Conservation (phyloP, 2,329 filamentous ascomycete species). For the Fusarium sp. region DNA sequence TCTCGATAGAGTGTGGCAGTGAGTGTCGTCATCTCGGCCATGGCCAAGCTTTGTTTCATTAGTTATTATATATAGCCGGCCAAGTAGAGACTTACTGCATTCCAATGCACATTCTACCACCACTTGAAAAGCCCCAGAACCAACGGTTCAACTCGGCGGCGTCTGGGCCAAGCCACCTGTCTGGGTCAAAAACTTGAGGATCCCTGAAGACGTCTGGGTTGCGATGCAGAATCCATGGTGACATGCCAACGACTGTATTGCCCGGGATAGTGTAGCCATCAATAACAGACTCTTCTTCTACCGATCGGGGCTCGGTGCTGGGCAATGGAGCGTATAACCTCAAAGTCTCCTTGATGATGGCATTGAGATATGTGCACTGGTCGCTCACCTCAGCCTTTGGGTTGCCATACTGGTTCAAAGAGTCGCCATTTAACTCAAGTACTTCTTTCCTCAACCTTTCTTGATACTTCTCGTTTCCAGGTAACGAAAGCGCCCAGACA, state of each 20-base stretch:
- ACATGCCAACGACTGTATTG: slow-evolving; percentile 43
- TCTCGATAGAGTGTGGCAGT: slow-evolving; percentile 30
- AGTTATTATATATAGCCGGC: slow-evolving; percentile 1
- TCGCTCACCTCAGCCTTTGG: slow-evolving; percentile 52
- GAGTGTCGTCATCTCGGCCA: slow-evolving; percentile 41
- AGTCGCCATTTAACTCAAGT: slow-evolving; percentile 37
- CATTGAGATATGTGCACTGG: slow-evolving; percentile 57
- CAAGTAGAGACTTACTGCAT: slow-evolving; percentile 34
- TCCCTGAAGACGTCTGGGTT: slow-evolving; percentile 42
- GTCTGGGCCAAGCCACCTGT: slow-evolving; percentile 42
- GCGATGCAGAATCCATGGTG: slow-evolving; percentile 44
- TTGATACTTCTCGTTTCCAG: slow-evolving; percentile 56
- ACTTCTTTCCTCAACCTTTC: slow-evolving; percentile 58
- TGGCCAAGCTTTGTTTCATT: slow-evolving; percentile 18
- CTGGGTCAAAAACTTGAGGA: slow-evolving; percentile 42
- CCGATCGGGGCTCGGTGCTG: slow-evolving; percentile 60
- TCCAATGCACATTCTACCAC: slow-evolving; percentile 42
- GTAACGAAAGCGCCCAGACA: slow-evolving; percentile 60
- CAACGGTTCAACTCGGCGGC: slow-evolving; percentile 36
- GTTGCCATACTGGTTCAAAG: slow-evolving; percentile 38
- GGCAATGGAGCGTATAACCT: slow-evolving; percentile 63
- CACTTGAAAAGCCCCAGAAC: slow-evolving; percentile 44
- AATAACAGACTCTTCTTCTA: slow-evolving; percentile 23
- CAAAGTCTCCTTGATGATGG: slow-evolving; percentile 62
- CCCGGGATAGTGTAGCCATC: slow-evolving; percentile 44